phyloP scores from a whole-genome alignment of 495 filamentous ascomycete genomes.

The Lindgomyces ingoldianus region DNA sequence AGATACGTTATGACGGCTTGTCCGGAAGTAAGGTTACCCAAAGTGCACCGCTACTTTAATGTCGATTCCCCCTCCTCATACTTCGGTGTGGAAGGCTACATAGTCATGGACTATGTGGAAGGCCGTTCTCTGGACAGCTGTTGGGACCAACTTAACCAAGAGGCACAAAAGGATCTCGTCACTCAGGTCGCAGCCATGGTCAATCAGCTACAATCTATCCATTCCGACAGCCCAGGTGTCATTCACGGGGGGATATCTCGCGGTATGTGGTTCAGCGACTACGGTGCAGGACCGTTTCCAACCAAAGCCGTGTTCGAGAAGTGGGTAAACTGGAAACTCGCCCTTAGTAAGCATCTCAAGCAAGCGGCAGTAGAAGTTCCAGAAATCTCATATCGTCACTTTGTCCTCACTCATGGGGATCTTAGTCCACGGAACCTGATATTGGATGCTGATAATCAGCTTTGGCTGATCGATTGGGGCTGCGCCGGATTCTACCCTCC shows the following conservation, averaged over 20 bases:
- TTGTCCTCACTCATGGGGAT: conserved; percentile 19
- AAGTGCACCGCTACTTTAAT: conserved; percentile 17
- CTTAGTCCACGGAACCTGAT: conserved; percentile 19
- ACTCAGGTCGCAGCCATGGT: conserved; percentile 12
- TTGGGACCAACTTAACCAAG: conserved; percentile 14
- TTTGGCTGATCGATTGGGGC: conserved; percentile 20
- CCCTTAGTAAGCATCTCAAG: conserved; percentile 13
- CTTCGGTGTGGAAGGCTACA: conserved; percentile 20
- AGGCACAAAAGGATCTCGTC: conserved; percentile 21
- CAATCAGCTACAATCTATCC: conserved; percentile 13
- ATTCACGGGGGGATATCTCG: conserved; percentile 18
- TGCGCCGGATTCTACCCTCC: conserved; percentile 22
- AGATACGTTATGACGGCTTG: conserved; percentile 9
- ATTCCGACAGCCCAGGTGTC: conserved; percentile 10
- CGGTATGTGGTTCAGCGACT: conserved; percentile 18
- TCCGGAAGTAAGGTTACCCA: conserved; percentile 4
- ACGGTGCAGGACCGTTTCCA: conserved; percentile 16
- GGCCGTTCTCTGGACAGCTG: conserved; percentile 14
- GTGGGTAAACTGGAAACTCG: conserved; percentile 23
- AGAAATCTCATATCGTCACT: conserved; percentile 11
- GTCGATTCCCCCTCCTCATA: conserved; percentile 10
- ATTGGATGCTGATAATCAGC: conserved; percentile 17
- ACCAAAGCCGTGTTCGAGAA: conserved; percentile 19
- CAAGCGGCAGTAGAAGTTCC: conserved; percentile 13
- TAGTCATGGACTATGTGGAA: conserved; percentile 26